phyloP scores from a whole-genome alignment of 495 filamentous ascomycete genomes.

The Penicillium malachiteum region DNA sequence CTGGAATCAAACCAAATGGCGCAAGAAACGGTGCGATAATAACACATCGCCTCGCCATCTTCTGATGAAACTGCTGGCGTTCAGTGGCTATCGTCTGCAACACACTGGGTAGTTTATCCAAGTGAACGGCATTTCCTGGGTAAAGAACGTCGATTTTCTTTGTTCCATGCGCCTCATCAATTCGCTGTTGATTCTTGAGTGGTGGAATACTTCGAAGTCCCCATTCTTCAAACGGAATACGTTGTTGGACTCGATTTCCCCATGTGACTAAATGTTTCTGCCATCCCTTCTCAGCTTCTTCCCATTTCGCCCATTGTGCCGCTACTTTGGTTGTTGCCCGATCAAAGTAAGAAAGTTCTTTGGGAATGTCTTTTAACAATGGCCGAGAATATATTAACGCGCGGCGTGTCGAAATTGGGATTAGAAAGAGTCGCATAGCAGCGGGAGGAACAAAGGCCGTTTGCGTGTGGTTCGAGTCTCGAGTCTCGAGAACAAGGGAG shows the following conservation, averaged over 20 bases:
- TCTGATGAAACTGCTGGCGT: conserved; percentile 71
- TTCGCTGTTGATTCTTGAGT: conserved; percentile 62
- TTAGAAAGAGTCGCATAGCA: conserved; percentile 89
- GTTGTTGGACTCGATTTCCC: conserved; percentile 79
- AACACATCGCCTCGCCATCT: conserved; percentile 75
- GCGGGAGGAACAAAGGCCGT: neutral
- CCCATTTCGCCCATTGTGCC: conserved; percentile 80
- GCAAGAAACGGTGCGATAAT: conserved; percentile 79
- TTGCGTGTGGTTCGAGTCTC: neutral
- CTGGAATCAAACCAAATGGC: conserved; percentile 76
- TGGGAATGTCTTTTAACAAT: conserved; percentile 47
- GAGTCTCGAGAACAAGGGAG: neutral
- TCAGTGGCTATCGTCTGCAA: conserved; percentile 70
- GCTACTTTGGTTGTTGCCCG: conserved; percentile 65
- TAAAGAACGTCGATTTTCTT: conserved; percentile 75
- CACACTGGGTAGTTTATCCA: conserved; percentile 57
- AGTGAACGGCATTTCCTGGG: conserved; percentile 65
- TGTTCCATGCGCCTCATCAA: conserved; percentile 61
- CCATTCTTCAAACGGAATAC: conserved; percentile 97
- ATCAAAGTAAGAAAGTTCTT: conserved; percentile 58
- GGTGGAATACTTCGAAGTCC: conserved; percentile 92
- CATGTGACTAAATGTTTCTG: conserved; percentile 80
- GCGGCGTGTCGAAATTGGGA: conserved; percentile 88
- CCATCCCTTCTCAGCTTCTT: conserved; percentile 80
- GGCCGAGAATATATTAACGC: conserved; percentile 93